Evolutionary conservation across 225 moss, liverwort and hornwort species (phyloP), one percentile per base, ranked within the genome.

Genomic region (Physcomitrium patens): DNA sequence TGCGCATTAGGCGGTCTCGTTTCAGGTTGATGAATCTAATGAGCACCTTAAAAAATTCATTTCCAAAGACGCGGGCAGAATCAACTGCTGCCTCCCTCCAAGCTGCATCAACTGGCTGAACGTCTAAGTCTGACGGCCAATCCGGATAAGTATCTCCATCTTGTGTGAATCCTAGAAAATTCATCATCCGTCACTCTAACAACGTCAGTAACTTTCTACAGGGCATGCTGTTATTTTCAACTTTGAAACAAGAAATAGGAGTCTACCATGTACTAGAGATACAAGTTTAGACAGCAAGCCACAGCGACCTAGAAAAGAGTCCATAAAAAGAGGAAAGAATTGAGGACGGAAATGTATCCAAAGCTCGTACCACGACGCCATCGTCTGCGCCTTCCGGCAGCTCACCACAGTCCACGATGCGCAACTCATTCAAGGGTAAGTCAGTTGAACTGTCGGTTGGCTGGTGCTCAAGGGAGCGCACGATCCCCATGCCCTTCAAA

Each of bases 71-170:
- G 9, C 85, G 85, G 17, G 90, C 81, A 43, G 88, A 90, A 20
- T 83, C 90, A 49, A 90, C 90, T 60, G 87, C 90, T 60, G 44
- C 70, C 72, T 88, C 85, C 90, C 88, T 88, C 88, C 77, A 90
- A 2, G 85, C 83, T 53, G 88, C 83, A 63, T 88, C 81, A 60
- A 81, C 65, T 71, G 85, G 87, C 75, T 90, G 90, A 54, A 64
- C 65, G 58, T 87, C 83, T 68, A 90, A 79, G 73, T 90, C 88
- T 66, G 85, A 82, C 19, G 90, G 90, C 84, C 85, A 90, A 73
- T 90, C 90, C 42, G 90, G 90, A 55, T 90, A 90, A 45, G 79
- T 85, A 60, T 90, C 90, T 24, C 90, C 90, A 55, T 90, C 90
- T 76, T 87, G 82, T 23, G 85, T 78, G 63, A 90, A 90, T 47